A percentile compares a stretch with the other conserved stretches of the same genome.
Conservation (phyloP, 305 asterid species). For the Ilex paraguariensis region DNA sequence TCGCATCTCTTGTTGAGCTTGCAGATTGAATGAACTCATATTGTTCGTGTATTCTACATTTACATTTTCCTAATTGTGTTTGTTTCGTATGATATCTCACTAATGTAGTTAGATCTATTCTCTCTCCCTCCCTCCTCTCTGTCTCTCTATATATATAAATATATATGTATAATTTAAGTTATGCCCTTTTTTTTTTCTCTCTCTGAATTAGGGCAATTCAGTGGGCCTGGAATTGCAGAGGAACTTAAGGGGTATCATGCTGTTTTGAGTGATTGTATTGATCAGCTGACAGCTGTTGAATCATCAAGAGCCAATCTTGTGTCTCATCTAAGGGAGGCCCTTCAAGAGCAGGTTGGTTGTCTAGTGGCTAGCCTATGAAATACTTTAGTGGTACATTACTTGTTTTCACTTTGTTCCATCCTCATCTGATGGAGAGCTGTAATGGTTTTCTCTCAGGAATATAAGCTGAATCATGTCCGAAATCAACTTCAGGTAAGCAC, state of each 20-base stretch:
- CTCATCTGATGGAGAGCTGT: conserved; percentile 15
- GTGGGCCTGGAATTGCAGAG: conserved; percentile 34
- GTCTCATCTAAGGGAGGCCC: conserved; percentile 68
- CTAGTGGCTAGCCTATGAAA: conserved; percentile 3
- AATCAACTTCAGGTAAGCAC: conserved; percentile 70
- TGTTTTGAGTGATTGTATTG: conserved; percentile 65
- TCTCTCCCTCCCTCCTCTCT: conserved; percentile 2
- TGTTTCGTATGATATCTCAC: neutral
- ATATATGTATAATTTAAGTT: neutral
- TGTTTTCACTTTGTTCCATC: conserved; percentile 6
- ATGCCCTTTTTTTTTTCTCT: neutral
- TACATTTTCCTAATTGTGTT: too few relatives aligned
- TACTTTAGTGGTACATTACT: neutral
- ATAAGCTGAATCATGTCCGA: conserved; percentile 79
- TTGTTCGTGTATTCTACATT: too few relatives aligned
- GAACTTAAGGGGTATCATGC: conserved; percentile 74
- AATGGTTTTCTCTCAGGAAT: conserved; percentile 41
- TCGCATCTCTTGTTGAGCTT: too few relatives aligned
- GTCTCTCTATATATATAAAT: neutral
- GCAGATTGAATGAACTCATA: too few relatives aligned
- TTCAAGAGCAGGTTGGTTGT: conserved; percentile 73
- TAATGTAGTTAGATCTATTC: neutral
- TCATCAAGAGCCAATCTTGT: conserved; percentile 71
- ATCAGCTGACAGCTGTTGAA: conserved; percentile 56
- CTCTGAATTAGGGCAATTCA: conserved; percentile 27